Evolutionary conservation across 2,329 filamentous ascomycete genomes (phyloP), one percentile per base, ranked within the genome.

Genomic region (Drechmeria coniospora): DNA sequence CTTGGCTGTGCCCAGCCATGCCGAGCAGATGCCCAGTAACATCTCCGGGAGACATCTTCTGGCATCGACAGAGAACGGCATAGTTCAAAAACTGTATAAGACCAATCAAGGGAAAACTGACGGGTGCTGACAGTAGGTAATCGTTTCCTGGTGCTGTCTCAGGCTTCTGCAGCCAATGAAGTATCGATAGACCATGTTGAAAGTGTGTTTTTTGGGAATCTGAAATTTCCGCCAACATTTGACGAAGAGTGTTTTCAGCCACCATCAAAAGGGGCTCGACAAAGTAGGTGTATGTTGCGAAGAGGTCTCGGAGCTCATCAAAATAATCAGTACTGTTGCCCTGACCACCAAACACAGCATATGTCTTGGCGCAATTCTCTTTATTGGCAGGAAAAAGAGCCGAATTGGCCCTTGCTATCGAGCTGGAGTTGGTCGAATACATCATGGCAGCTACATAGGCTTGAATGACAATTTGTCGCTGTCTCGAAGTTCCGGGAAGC

Each of bases 321-420:
- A 98, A 98, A 59, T 98, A 98, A 58, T 98, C 92, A 56, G 98
- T 87, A 38, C 95, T 95, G 56, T 98, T 98, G 43, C 90, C 90
- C 54, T 98, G 90, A 6, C 90, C 90, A 33, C 90, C 90, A 41
- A 95, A 93, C 36, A 98, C 84, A 38, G 77, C 86, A 61, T 93
- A 98, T n/a, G n/a, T n/a, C n/a, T n/a, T n/a, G n/a, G n/a, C n/a
- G n/a, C n/a, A n/a, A n/a, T n/a, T n/a, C n/a, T n/a, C n/a, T n/a
- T n/a, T n/a, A n/a, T n/a, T n/a, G n/a, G n/a, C n/a, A n/a, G n/a
- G n/a, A n/a, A n/a, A n/a, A n/a, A n/a, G n/a, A n/a, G n/a, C n/a
- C n/a, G n/a, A n/a, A n/a, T n/a, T n/a, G n/a, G n/a, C n/a, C n/a
- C n/a, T n/a, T n/a, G n/a, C n/a, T n/a, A n/a, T n/a, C n/a, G n/a